Conservation (phyloP, 2,329 filamentous ascomycete species). For the Daldinia sp. region DNA sequence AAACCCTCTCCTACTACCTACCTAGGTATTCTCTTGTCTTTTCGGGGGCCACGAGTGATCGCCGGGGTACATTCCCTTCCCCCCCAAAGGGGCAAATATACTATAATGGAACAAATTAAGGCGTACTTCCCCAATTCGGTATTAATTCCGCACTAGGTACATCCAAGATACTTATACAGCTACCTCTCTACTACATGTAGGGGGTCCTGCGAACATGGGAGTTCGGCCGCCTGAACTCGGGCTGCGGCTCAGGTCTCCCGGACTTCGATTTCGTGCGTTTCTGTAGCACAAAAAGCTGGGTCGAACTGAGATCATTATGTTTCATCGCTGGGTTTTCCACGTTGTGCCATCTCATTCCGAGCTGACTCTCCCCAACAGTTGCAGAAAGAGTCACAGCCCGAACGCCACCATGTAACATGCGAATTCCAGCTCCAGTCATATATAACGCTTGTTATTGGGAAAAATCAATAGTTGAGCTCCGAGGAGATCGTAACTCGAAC, state of each 20-base stretch:
- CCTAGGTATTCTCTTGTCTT: neutral
- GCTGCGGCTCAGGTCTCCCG: conserved; percentile 29
- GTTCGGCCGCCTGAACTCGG: conserved; percentile 8
- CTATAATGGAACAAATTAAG: conserved; percentile 1
- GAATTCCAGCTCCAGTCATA: conserved; percentile 16
- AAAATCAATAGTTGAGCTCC: conserved; percentile 7
- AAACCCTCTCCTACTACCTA: neutral
- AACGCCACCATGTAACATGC: conserved; percentile 14
- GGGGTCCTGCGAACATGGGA: conserved; percentile 15
- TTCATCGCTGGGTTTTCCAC: conserved; percentile 8
- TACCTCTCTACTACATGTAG: neutral
- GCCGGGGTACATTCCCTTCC: conserved; percentile 6
- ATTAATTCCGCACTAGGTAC: neutral
- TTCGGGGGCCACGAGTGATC: conserved; percentile 12
- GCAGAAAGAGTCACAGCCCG: conserved; percentile 14
- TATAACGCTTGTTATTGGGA: conserved; percentile 1
- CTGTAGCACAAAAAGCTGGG: conserved; percentile 11
- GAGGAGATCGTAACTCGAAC: conserved; percentile 5
- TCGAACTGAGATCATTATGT: conserved; percentile 10
- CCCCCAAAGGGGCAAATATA: conserved; percentile 1
- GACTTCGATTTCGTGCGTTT: conserved; percentile 15
- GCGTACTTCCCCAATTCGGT: neutral
- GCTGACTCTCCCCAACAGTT: conserved; percentile 17
- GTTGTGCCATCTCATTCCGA: conserved; percentile 11
- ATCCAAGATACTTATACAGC: conserved; percentile 2